Base-by-base conservation (phyloP, 2,329 filamentous ascomycete species). In the Sclerotinia spermophila region DNA sequence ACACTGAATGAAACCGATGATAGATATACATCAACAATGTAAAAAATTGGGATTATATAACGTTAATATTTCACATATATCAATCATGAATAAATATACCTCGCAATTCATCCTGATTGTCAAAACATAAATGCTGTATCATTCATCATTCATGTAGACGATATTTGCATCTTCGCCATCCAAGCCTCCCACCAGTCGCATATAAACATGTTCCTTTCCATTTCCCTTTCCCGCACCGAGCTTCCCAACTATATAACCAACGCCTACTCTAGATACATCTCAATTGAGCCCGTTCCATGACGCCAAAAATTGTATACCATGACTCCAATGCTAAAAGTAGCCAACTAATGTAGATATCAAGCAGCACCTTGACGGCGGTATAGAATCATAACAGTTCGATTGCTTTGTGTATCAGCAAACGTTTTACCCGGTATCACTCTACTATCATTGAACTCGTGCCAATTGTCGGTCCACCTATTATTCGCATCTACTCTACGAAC, bases 161-260 rank as follows among this genome's bases (percentile, higher is more conserved):
- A 40, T 40, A 38, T 24, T 40, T 53, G 24, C 61, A 66, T 53
- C n/a, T 27, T 33, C 10, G 17, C 38, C 64, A 24, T 44, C 13
- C 53, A 38, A 42, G 21, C 27, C 27, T 15, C 19, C 51, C 58
- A 44, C 21, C 53, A 15, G 13, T 42, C 42, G 15, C 30, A 11
- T 35, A 66, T 86, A 67, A 59, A 42, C 27, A 67, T 42, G n/a
- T 44, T 58, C 27, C 35, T 38, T 56, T 58, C 30, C 65, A 8
- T 10, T 67, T 42, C n/a, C 62, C 62, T 40, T 58, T 40, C 51
- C 38, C 21, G 40, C 21, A 35, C 35, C 51, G 15, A 67, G 27
- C n/a, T 67, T 59, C 44, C 30, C 65, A 59, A 67, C n/a, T 44
- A 67, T 35, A 35, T 35, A 58, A 67, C 51, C 56, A 56, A 67